Evolutionary conservation across 202 grass and related monocot species (phyloP).

Genomic region (Dendrocalamus latiflorus): DNA sequence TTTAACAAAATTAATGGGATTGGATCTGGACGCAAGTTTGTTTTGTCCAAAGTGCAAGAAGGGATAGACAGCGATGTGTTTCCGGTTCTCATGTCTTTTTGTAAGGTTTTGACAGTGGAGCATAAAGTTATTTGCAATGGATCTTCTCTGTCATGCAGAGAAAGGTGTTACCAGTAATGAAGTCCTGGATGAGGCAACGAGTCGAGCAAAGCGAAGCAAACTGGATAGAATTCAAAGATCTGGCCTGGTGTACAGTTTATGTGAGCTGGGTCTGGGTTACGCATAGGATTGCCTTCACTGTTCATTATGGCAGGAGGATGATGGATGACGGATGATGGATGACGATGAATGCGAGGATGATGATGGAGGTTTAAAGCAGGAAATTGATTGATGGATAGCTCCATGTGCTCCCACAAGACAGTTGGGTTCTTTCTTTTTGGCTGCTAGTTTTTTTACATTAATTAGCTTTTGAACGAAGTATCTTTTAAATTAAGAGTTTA

Average conservation of each 20-base stretch:
- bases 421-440: too few relatives aligned
- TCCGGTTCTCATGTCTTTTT: background rate
- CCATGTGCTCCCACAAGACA: background rate
- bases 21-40: background rate
- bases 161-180: background rate
- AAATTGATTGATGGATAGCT: background rate
- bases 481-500: too few relatives aligned
- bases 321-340: background rate
- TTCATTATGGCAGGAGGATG: background rate
- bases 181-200: background rate
- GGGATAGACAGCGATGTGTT: background rate
- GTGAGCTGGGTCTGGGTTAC: background rate
- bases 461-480: too few relatives aligned
- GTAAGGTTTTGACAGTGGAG: background rate
- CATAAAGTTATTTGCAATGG: background rate
- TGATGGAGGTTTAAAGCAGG: background rate
- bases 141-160: background rate
- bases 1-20: background rate
- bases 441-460: accelerated
- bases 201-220: background rate
- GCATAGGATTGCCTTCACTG: background rate
- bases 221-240: background rate
- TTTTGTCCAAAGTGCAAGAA: background rate
- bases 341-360: background rate
- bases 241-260: background rate